Conservation (phyloP, 169 alveolate species). For the Plasmodium cynomolgi region DNA sequence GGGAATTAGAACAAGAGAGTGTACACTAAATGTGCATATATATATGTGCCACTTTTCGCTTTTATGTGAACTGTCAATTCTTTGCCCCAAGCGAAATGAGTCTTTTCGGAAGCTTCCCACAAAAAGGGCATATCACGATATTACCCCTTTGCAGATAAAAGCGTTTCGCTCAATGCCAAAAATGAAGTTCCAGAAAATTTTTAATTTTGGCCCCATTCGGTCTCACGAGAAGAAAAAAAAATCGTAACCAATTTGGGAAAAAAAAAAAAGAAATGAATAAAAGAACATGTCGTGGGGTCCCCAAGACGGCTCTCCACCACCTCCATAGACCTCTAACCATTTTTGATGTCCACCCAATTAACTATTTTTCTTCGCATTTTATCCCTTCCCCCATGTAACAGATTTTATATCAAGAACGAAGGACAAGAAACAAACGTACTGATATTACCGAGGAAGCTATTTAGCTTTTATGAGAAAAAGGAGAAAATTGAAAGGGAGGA, state of each 20-base stretch:
- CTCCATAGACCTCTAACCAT: not conserved
- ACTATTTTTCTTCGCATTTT: not conserved
- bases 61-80: not conserved
- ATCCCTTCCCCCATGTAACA: not conserved
- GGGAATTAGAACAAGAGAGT: not conserved
- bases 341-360: not conserved
- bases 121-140: not conserved
- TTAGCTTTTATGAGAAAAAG: constrained; percentile 18
- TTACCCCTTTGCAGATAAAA: constrained; percentile 41
- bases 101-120: not conserved
- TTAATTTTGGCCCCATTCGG: constrained; percentile 64
- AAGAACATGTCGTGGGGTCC: not conserved
- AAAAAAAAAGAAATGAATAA: not conserved
- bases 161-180: constrained; percentile 40
- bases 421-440: constrained; percentile 40
- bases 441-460: constrained; percentile 49
- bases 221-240: constrained; percentile 50
- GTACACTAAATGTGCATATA: not conserved
- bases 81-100: not conserved
- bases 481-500: constrained; percentile 54
- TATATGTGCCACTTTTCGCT: not conserved
- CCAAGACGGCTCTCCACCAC: not conserved
- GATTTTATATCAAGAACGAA: constrained; percentile 39
- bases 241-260: constrained; percentile 23
- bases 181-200: constrained; percentile 15